phyloP scores from a whole-genome alignment of 2,329 filamentous ascomycete genomes.

The Trichophyton rubrum region DNA sequence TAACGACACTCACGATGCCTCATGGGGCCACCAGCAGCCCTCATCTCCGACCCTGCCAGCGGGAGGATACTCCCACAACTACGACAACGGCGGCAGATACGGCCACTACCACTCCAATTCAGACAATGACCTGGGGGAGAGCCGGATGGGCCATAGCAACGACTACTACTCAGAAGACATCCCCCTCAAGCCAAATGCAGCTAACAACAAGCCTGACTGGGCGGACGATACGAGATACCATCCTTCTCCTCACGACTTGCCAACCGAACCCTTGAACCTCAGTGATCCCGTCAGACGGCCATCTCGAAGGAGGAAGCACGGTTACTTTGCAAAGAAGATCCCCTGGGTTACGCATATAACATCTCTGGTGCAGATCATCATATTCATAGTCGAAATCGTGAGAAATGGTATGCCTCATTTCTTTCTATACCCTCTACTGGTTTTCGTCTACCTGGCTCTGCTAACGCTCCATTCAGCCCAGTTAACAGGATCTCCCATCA shows the following conservation, averaged over 20 bases:
- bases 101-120: slow-evolving; percentile 27
- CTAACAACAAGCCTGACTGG: slow-evolving; percentile 24
- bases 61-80: slow-evolving; percentile 12
- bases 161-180: slow-evolving; percentile 33
- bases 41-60: neutral
- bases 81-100: slow-evolving; percentile 30
- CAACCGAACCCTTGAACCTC: slow-evolving; percentile 17
- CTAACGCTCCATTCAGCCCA: slow-evolving; percentile 40
- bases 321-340: slow-evolving; percentile 46
- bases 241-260: slow-evolving; percentile 44
- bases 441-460: slow-evolving; percentile 5
- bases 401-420: slow-evolving; percentile 53
- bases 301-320: slow-evolving; percentile 31
- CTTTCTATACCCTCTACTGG: slow-evolving; percentile 7
- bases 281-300: slow-evolving; percentile 12
- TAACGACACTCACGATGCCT: neutral
- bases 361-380: slow-evolving; percentile 60
- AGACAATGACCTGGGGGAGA: slow-evolving; percentile 18
- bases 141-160: slow-evolving; percentile 20
- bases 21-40: neutral
- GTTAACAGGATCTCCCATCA: slow-evolving; percentile 57
- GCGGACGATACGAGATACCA: slow-evolving; percentile 34
- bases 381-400: slow-evolving; percentile 81
- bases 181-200: slow-evolving; percentile 29
- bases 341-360: slow-evolving; percentile 77